Evolutionary conservation across 1,139 yeast species (phyloP).

Genomic region (Blastobotrys petasosporus): DNA sequence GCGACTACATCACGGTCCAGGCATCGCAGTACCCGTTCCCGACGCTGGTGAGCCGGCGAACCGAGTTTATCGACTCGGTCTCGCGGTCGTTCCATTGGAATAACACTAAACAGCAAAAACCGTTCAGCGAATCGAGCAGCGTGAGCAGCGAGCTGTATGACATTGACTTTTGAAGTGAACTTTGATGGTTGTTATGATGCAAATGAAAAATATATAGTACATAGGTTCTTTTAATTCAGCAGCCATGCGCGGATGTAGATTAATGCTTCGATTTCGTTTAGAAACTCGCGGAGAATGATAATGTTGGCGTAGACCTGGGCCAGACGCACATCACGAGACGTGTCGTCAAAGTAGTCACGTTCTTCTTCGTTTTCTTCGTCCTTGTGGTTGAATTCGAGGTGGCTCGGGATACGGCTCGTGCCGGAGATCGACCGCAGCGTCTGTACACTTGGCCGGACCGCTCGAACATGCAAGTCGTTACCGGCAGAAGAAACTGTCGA

Average conservation of each 20-base stretch:
- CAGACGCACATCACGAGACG: slow-evolving; percentile 10
- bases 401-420: not conserved
- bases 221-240: slow-evolving; percentile 1
- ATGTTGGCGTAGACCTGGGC: slow-evolving; percentile 22
- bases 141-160: slow-evolving; percentile 9
- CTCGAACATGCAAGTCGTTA: not conserved
- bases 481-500: not conserved
- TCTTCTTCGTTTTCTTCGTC: not conserved
- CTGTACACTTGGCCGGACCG: slow-evolving; percentile 5
- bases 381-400: not conserved
- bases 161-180: slow-evolving; percentile 10
- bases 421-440: slow-evolving; percentile 3
- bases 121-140: slow-evolving; percentile 38
- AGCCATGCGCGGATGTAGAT: slow-evolving; percentile 25
- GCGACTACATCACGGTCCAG: slow-evolving; percentile 69
- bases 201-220: slow-evolving; percentile 1
- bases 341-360: not conserved
- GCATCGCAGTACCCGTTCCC: slow-evolving; percentile 85
- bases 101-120: slow-evolving; percentile 72
- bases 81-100: slow-evolving; percentile 85
- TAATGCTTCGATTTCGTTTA: slow-evolving; percentile 25
- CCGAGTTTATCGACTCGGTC: slow-evolving; percentile 78
- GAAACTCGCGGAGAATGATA: slow-evolving; percentile 24
- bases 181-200: not conserved
- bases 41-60: slow-evolving; percentile 66